A percentile compares a stretch with the other conserved stretches of the same genome.
Evolutionary conservation across 495 filamentous ascomycete species (phyloP).

Genomic region (Penicillium chermesinum): DNA sequence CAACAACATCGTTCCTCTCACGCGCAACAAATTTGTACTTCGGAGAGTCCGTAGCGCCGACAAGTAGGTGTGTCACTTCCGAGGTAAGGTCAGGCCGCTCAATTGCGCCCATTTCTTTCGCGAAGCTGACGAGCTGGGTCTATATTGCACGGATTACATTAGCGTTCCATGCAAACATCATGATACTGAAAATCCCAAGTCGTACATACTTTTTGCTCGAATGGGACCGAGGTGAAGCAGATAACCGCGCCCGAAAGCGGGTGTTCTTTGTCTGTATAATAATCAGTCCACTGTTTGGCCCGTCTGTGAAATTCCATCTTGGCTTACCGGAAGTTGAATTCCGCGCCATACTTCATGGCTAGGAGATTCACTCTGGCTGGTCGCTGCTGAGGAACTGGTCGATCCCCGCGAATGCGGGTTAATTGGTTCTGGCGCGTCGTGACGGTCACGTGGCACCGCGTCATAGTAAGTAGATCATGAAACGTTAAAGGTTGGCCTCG

Average conservation of each 20-base stretch:
- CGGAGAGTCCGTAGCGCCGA: constrained; percentile 77
- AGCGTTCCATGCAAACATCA: too few relatives aligned
- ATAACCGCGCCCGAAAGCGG: constrained; percentile 79
- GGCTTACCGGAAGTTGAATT: constrained; percentile 32
- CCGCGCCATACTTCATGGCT: constrained; percentile 44
- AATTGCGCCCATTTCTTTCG: constrained; percentile 75
- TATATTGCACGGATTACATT: constrained; percentile 25
- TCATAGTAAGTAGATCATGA: too few relatives aligned
- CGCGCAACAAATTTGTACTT: constrained; percentile 96
- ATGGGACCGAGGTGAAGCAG: constrained; percentile 83
- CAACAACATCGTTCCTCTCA: constrained; percentile 76
- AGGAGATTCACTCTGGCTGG: background rate
- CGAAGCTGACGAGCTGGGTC: constrained; percentile 64
- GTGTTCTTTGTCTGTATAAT: constrained; percentile 42
- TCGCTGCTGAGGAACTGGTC: background rate
- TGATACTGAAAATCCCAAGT: background rate
- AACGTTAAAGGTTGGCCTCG: too few relatives aligned
- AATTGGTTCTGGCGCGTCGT: too few relatives aligned
- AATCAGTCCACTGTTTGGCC: constrained; percentile 7
- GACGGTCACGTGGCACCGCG: too few relatives aligned
- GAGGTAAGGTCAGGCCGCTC: constrained; percentile 90
- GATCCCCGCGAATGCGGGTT: too few relatives aligned
- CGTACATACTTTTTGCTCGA: constrained; percentile 67
- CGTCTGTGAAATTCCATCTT: background rate
- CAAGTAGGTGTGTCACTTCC: constrained; percentile 91